These are phyloP conservation scores for Metroxylon sagu DNA, from an alignment of 176 grass and related monocot species.

Conservation along the genomic window DNA sequence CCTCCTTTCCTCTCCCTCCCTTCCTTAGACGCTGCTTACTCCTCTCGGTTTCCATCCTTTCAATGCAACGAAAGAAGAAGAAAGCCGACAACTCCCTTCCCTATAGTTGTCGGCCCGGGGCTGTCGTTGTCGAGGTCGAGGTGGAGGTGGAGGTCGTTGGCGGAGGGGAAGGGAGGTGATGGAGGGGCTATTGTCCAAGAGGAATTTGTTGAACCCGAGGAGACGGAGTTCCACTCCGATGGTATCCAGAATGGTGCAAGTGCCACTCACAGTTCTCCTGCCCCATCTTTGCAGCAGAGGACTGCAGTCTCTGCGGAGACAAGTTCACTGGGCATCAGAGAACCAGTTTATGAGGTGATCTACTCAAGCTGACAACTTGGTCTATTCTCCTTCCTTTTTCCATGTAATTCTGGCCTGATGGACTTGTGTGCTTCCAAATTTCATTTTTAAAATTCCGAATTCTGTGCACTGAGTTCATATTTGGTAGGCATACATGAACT, in stretches of 20 bases:
- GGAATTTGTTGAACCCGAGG: constrained; percentile 20
- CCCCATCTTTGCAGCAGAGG: not conserved
- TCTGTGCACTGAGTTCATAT: too few species aligned
- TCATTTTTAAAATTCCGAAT: too few species aligned
- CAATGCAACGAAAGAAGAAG: too few species aligned
- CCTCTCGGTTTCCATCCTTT: constrained; percentile 1
- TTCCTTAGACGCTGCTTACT: constrained; percentile 22
- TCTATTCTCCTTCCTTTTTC: constrained; percentile 3
- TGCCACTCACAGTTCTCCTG: not conserved
- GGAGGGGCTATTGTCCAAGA: constrained; percentile 26
- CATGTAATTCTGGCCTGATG: not conserved
- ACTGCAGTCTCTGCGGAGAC: constrained; percentile 32
- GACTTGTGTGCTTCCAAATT: not conserved
- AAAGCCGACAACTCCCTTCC: not conserved
- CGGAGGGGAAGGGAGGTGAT: constrained; percentile 26
- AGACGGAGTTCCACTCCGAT: constrained; percentile 1
- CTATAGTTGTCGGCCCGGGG: constrained; percentile 4
- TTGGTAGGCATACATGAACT: too few species aligned
- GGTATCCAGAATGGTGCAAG: constrained; percentile 9
- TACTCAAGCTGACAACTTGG: not conserved
- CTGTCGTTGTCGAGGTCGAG: constrained; percentile 10
- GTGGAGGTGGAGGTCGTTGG: constrained; percentile 1
- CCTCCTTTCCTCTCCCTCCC: constrained; percentile 18
- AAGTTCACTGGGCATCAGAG: constrained; percentile 70
- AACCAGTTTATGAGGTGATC: constrained; percentile 82